Evolutionary conservation across 2,329 filamentous ascomycete genomes (phyloP), one percentile per base, ranked within the genome.

Genomic region (Penicillium sp.): DNA sequence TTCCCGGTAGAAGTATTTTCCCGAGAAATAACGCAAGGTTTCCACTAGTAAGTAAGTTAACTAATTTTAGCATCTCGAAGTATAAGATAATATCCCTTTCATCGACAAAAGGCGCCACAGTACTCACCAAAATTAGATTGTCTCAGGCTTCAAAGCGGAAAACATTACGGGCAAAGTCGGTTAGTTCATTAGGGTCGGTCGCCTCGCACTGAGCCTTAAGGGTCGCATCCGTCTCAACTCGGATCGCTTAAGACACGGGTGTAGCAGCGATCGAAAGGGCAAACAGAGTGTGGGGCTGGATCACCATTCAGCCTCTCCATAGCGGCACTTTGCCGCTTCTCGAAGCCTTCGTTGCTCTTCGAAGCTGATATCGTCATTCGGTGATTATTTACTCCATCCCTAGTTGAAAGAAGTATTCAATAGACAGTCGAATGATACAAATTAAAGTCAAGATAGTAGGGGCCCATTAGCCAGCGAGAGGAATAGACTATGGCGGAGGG

Each of bases 1-100:
- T 53, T 35, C 38, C 50, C 50, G 50, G 50, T 53, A 12, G 50
- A 53, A 53, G 33, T 53, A 53, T 53, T 53, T 35, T 33, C 50
- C 50, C 50, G 50, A 53, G 50, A 53, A 53, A 38, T n/a, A 12
- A 35, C 2, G 8, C 12, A 35, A 35, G 33, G 33, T 35, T 35
- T 35, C 26, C 26, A 7, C 26, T 28, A 28, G 26, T 28, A 28
- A 28, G 26, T 28, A 28, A 28, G 26, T 28, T 28, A 28, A 28
- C n/a, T 9, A 33, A 33, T 33, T 33, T 33, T 33, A 33, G 30
- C 30, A 33, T 33, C 30, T 33, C 30, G 8, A 33, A 33, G 30
- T 33, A 10, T 9, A n/a, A n/a, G 30, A 33, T 9, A 33, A 10
- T 33, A 33, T 33, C 30, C 30, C 30, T 9, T 33, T 33, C 30